Evolutionary conservation across 768 basidiomycete genomes (phyloP).

Genomic region (Russula griseocarnosa): DNA sequence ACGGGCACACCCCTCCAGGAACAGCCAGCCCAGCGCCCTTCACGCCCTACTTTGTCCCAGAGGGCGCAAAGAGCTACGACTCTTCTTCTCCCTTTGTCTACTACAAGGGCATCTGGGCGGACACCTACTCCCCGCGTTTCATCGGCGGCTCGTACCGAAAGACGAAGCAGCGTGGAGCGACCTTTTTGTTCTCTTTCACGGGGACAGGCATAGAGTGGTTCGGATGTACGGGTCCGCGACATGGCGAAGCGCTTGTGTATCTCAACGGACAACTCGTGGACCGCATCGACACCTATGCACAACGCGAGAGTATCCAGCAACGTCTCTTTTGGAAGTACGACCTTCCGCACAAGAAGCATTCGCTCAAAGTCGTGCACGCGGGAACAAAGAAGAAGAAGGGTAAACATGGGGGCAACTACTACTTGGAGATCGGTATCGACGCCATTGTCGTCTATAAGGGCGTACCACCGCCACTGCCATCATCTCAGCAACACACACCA

Average conservation of each 20-base stretch:
- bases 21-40: constrained; percentile 47
- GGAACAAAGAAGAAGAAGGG: constrained; percentile 41
- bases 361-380: constrained; percentile 58
- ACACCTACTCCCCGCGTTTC: constrained; percentile 49
- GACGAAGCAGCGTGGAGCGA: constrained; percentile 48
- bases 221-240: constrained; percentile 50
- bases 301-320: constrained; percentile 47
- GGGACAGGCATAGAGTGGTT: constrained; percentile 81
- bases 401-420: constrained; percentile 29
- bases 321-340: constrained; percentile 59
- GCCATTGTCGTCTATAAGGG: constrained; percentile 63
- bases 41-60: constrained; percentile 69
- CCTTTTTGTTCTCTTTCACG: constrained; percentile 55
- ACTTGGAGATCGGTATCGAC: constrained; percentile 48
- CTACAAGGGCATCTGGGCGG: constrained; percentile 58
- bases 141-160: constrained; percentile 48
- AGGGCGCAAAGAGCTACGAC: constrained; percentile 66
- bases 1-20: constrained; percentile 54
- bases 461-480: neutral
- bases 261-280: constrained; percentile 51
- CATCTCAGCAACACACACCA: constrained; percentile 8
- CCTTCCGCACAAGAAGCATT: constrained; percentile 51
- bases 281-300: constrained; percentile 46
- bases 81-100: constrained; percentile 64
- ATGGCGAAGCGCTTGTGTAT: constrained; percentile 55